Percentiles rank a stretch among this genome's conserved stretches.
phyloP scores from a whole-genome alignment of 306 rosid genomes.

The Canavalia gladiata region DNA sequence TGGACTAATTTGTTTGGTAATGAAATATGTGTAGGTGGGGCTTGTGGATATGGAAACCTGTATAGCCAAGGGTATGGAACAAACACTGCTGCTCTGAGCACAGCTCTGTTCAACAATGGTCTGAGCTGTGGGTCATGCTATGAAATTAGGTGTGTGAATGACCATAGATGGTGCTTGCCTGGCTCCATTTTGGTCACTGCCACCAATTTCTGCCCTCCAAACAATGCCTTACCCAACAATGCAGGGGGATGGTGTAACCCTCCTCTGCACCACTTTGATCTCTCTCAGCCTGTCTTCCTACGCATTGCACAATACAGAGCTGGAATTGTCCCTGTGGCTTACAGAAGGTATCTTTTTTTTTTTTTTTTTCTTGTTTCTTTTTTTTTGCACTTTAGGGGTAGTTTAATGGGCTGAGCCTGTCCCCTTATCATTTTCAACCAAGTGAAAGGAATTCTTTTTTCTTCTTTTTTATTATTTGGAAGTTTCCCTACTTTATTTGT shows the following conservation, averaged over 20 bases:
- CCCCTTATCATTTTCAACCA: slow-evolving; percentile 40
- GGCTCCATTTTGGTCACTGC: slow-evolving; percentile 97
- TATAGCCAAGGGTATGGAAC: slow-evolving; percentile 99
- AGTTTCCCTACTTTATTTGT: slow-evolving; percentile 32
- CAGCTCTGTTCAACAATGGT: slow-evolving; percentile 95
- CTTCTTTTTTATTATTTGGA: slow-evolving; percentile 29
- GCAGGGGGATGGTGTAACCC: slow-evolving; percentile 99
- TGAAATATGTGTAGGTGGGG: slow-evolving; percentile 71
- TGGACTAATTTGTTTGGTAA: not conserved
- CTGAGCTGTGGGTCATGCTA: slow-evolving; percentile 94
- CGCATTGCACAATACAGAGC: slow-evolving; percentile 95
- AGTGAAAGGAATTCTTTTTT: not conserved
- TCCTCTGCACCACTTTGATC: slow-evolving; percentile 95
- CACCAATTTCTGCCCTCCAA: slow-evolving; percentile 98
- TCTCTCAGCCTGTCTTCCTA: slow-evolving; percentile 90
- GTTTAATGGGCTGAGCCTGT: not conserved
- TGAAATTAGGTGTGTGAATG: slow-evolving; percentile 78
- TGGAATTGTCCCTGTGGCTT: slow-evolving; percentile 91
- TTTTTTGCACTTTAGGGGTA: not conserved
- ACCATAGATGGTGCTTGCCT: slow-evolving; percentile 82
- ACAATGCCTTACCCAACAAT: slow-evolving; percentile 88
- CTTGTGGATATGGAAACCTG: slow-evolving; percentile 97
- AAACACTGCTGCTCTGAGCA: slow-evolving; percentile 95
- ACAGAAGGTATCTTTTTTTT: slow-evolving; percentile 68
- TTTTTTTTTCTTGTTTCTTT: not conserved